Base-by-base conservation (phyloP, 306 rosid species). In the Trifolium pratense region DNA sequence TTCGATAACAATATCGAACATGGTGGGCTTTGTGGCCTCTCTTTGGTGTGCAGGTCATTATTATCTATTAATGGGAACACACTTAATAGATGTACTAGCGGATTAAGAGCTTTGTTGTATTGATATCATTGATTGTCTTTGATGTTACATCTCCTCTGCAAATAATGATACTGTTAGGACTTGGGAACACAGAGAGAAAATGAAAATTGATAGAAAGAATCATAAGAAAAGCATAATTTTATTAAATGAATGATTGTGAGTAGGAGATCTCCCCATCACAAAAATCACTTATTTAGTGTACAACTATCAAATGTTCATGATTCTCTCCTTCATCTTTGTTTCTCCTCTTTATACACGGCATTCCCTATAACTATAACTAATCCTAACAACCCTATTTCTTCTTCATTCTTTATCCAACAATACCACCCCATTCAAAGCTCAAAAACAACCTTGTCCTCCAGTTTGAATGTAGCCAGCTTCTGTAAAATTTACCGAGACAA, bases 61-160 rank as follows among this genome's bases (percentile, higher is more conserved):
- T 34, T 12, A 51, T 34, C 48, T 20, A 37, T 68, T 34, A 34
- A 70, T 32, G 26, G 63, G 74, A 12, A 21, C 63, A 23, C 26
- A 29, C 45, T 57, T 29, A 11, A 34, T 52, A 51, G 51, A 53
- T 52, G 14, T 52, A 52, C 21, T 53, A 6, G 15, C 51, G 51
- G 9, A 37, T 70, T 23, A 23, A 53, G 49, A 70, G 20, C 64
- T 52, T 36, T 52, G 4, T 70, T 12, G 36, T 36, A 53, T 55
- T 21, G 20, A 70, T 36, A 40, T 34, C 21, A 25, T 0, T 70
- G 64, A 10, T 48, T 62, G 12, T 49, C 45, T 21, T 69, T 23
- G 40, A 73, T 25, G 15, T 26, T 25, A 25, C 9, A 23, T 70
- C n/a, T 62, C n/a, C 10, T 4, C 25, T 48, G 12, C 58, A 21